Conservation (phyloP, 495 filamentous ascomycete genomes). For the Penicillium coffeae region DNA sequence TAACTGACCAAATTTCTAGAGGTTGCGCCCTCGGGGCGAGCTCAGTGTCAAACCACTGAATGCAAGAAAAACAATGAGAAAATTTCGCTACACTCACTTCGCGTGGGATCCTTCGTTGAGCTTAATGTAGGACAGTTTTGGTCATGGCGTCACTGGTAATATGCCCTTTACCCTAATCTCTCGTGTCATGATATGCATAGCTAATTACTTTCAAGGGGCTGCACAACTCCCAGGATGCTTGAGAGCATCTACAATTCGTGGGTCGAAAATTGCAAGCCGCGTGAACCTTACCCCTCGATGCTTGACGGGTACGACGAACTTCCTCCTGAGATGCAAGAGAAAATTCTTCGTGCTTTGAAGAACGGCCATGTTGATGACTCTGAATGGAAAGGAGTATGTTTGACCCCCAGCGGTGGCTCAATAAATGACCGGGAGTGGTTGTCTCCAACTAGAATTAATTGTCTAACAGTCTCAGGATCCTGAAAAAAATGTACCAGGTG, state of each 20-base stretch:
- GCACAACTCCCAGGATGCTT: constrained; percentile 64
- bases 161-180: too few species aligned
- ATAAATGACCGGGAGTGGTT: too few species aligned
- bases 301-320: constrained; percentile 75
- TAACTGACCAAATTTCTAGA: constrained; percentile 46
- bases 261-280: constrained; percentile 7
- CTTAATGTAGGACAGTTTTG: constrained; percentile 48
- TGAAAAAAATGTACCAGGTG: not conserved
- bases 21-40: constrained; percentile 53
- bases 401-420: too few species aligned
- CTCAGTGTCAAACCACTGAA: constrained; percentile 61
- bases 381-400: constrained; percentile 74
- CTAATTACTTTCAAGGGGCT: constrained; percentile 57
- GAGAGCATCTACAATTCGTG: constrained; percentile 45
- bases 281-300: constrained; percentile 36
- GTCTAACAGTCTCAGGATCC: constrained; percentile 37
- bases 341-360: constrained; percentile 57
- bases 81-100: constrained; percentile 72
- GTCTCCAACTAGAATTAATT: too few species aligned
- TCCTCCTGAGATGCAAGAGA: constrained; percentile 55
- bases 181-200: not conserved
- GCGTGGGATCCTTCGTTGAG: constrained; percentile 64
- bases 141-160: constrained; percentile 77
- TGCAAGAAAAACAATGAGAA: constrained; percentile 64
- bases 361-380: constrained; percentile 71